A percentile compares a stretch with the other conserved stretches of the same genome.
These are phyloP conservation scores for Conticribra weissflogii DNA, from an alignment of 108 stramenopile genomes.

Conservation along the genomic window DNA sequence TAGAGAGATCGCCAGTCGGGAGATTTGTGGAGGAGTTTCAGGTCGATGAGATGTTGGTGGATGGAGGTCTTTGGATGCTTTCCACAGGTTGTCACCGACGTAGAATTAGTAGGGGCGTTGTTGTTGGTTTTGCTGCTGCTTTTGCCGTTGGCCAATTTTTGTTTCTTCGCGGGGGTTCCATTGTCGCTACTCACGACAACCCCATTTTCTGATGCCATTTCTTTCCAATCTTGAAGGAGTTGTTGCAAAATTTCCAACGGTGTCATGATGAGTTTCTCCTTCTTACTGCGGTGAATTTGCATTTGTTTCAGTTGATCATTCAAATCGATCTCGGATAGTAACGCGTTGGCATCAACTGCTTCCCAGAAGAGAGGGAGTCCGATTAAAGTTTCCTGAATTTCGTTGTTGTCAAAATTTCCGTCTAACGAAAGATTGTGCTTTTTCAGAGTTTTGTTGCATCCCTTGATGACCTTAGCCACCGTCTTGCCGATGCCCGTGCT, in stretches of 20 bases:
- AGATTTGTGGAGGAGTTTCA: constrained; percentile 36
- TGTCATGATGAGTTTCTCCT: constrained; percentile 4
- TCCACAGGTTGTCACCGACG: constrained; percentile 24
- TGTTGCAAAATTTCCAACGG: constrained; percentile 34
- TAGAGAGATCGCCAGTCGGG: constrained; percentile 43
- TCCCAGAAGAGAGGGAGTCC: too few species aligned
- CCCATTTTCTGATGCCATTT: constrained; percentile 40
- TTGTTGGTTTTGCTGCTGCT: background rate
- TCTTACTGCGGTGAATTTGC: too few species aligned
- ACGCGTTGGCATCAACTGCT: too few species aligned
- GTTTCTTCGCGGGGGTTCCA: constrained; percentile 23
- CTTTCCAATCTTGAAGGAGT: constrained; percentile 46
- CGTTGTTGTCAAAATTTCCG: background rate
- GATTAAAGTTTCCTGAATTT: too few species aligned
- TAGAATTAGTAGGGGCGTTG: constrained; percentile 3
- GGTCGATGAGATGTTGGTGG: constrained; percentile 31
- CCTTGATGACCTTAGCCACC: constrained; percentile 28
- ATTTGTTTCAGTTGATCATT: too few species aligned
- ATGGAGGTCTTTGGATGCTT: constrained; percentile 14
- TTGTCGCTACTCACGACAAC: background rate
- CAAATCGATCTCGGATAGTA: too few species aligned
- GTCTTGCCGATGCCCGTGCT: constrained; percentile 36
- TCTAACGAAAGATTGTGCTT: background rate
- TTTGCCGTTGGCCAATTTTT: constrained; percentile 9
- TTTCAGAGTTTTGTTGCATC: constrained; percentile 23